Base-by-base conservation (phyloP, 2,329 filamentous ascomycete species). In the Raffaelea albimanens region DNA sequence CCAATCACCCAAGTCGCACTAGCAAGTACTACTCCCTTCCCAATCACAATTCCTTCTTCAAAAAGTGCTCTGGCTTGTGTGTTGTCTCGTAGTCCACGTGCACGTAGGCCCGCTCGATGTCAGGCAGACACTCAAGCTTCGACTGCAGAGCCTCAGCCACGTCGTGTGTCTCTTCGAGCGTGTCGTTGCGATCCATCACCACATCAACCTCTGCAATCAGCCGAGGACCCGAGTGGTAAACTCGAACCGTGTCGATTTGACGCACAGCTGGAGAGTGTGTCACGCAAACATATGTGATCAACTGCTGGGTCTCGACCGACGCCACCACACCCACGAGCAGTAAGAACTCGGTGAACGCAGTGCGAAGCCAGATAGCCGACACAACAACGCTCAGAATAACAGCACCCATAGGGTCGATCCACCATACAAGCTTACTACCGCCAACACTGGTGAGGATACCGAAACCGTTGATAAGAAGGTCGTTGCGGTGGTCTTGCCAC, bases 11-110 rank as follows among this genome's bases (percentile, higher is more conserved):
- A 38, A 16, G n/a, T 19, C 34, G n/a, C 9, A 8, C 5, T 19
- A 38, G 14, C 34, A 7, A n/a, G 18, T 38, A n/a, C 14, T 38
- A n/a, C 5, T 38, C 34, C 9, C 34, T 16, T n/a, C 34, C 34
- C 34, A 38, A 38, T 38, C 34, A 82, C 34, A 82, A 52, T 52
- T 82, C 75, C 65, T 83, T 83, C 68, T 81, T 82, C 50, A 67
- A 71, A 14, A 68, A 67, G 58, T 82, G 90, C 70, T 96, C 90
- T 0, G 91, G 91, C 64, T 93, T 90, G 65, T 97, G 93, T 18
- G 85, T 89, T 4, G 90, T 96, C 70, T 97, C 93, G 58, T 94
- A 97, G 64, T 98, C 93, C 18, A 96, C 90, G 63, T 98, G 93
- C 19, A 97, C 93, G 62, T 96, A 97, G 0, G 89, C 89, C 50